Evolutionary conservation across 192 early-diverging fungal species (phyloP).

Genomic region (Umbelopsis sp.): DNA sequence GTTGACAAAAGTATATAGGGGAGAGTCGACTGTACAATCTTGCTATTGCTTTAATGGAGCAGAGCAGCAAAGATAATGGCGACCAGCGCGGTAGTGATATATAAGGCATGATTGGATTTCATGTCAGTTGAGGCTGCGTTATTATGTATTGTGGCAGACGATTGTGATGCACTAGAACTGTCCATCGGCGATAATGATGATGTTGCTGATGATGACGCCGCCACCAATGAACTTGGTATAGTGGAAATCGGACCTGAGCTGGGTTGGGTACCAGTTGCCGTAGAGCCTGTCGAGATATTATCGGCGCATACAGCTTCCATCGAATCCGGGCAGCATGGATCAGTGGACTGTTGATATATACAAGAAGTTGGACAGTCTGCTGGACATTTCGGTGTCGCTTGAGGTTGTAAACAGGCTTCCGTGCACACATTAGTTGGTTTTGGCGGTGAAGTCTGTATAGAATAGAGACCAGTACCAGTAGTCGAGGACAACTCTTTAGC

Average conservation of each 20-base stretch:
- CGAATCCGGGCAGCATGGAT: conserved; percentile 1
- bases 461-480: neutral
- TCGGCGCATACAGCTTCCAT: conserved; percentile 5
- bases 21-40: neutral
- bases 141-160: conserved; percentile 1
- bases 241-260: neutral
- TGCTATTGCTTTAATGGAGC: neutral
- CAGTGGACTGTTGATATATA: conserved; percentile 2
- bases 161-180: conserved; percentile 5
- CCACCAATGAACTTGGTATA: too few species aligned
- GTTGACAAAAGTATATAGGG: neutral
- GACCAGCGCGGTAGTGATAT: conserved; percentile 18
- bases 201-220: neutral
- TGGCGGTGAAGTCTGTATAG: conserved; percentile 11
- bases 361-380: neutral
- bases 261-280: neutral
- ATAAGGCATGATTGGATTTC: conserved; percentile 12
- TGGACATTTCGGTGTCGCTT: conserved; percentile 1
- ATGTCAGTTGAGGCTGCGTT: conserved; percentile 12
- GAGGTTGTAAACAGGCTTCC: conserved; percentile 4
- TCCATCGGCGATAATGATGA: neutral
- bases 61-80: conserved; percentile 20
- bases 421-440: conserved; percentile 3
- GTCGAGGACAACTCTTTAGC: neutral
- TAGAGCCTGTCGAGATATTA: neutral